Base-by-base conservation (phyloP, 2,329 filamentous ascomycete species). In the Lasiodiplodia sp. region DNA sequence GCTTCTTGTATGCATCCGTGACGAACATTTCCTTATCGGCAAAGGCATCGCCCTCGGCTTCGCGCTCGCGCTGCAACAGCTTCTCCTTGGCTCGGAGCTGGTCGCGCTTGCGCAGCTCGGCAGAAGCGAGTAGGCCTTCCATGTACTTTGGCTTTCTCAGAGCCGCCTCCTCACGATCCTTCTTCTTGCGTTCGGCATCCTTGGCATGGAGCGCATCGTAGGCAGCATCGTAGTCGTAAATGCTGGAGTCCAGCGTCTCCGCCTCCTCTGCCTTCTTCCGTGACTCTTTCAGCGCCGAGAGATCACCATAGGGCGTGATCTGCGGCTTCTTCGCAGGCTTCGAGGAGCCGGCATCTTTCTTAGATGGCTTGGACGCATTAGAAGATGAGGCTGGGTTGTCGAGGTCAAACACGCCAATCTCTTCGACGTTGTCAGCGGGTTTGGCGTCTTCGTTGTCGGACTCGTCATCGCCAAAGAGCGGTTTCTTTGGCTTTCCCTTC, bases 1-100 rank as follows among this genome's bases (percentile, higher is more conserved):
- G 92, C 75, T 86, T 86, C 82, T 92, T 93, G 78, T 96, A 96
- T 44, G 92, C 92, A 69, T 89, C 90, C 0, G 92, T 96, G 40
- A 96, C 93, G 73, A 96, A 96, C 79, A 91, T 92, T 77, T 96
- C 93, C 81, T 94, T 96, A 74, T 91, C 92, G 0, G 87, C 91
- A 74, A 89, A 96, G 75, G 91, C 91, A 40, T 95, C 92, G 21
- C 92, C 92, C 77, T 96, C 93, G 0, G 88, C 90, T 74, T 92
- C 92, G 56, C 92, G 86, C 77, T 96, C 92, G 28, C 89, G 86
- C 73, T 92, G 89, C 73, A 96, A 85, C 78, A 92, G 88, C 80
- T 93, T 93, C 81, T 96, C 92, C 75, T 92, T 90, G 3, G 92
- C 92, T 34, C 94, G 89, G 60, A 91, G 84, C 57, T 91, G 87